Percentiles rank a stretch among this genome's conserved stretches.
phyloP scores from a whole-genome alignment of 768 basidiomycete genomes.

The Macrocybe gigantea region DNA sequence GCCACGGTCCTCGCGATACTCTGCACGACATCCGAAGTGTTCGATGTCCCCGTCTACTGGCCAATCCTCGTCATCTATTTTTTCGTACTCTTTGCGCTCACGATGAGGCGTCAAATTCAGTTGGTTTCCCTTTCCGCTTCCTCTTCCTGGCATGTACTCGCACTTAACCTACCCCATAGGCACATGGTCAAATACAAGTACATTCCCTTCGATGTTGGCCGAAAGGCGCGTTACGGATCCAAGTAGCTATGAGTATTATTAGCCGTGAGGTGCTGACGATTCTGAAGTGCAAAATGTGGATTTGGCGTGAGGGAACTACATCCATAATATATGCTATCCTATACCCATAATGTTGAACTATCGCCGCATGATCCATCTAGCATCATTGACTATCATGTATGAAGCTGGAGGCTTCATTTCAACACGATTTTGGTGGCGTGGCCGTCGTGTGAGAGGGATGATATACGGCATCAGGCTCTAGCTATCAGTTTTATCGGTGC shows the following conservation, averaged over 20 bases:
- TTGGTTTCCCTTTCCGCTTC: slow-evolving; percentile 33
- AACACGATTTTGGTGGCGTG: too few relatives aligned
- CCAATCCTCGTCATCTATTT: slow-evolving; percentile 98
- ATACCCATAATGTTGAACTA: slow-evolving; percentile 15
- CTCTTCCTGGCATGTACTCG: slow-evolving; percentile 1
- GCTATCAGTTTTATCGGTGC: too few relatives aligned
- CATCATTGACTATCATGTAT: too few relatives aligned
- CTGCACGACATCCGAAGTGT: slow-evolving; percentile 77
- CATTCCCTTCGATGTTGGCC: slow-evolving; percentile 91
- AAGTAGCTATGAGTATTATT: slow-evolving; percentile 29
- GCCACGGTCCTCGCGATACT: slow-evolving; percentile 79
- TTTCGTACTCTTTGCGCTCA: slow-evolving; percentile 88
- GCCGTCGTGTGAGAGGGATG: too few relatives aligned
- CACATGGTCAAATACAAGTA: slow-evolving; percentile 99
- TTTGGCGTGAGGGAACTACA: background rate
- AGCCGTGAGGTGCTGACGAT: slow-evolving; percentile 1
- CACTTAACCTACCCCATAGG: slow-evolving; percentile 32
- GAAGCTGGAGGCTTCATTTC: too few relatives aligned
- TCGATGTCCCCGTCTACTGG: slow-evolving; percentile 99
- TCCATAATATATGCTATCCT: slow-evolving; percentile 1
- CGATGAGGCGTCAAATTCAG: slow-evolving; percentile 96
- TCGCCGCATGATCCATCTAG: background rate
- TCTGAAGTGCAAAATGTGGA: background rate
- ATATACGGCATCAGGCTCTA: too few relatives aligned
- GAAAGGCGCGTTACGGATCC: slow-evolving; percentile 76